phyloP scores from a whole-genome alignment of 768 basidiomycete species.

The Coprinopsis marcescibilis region DNA sequence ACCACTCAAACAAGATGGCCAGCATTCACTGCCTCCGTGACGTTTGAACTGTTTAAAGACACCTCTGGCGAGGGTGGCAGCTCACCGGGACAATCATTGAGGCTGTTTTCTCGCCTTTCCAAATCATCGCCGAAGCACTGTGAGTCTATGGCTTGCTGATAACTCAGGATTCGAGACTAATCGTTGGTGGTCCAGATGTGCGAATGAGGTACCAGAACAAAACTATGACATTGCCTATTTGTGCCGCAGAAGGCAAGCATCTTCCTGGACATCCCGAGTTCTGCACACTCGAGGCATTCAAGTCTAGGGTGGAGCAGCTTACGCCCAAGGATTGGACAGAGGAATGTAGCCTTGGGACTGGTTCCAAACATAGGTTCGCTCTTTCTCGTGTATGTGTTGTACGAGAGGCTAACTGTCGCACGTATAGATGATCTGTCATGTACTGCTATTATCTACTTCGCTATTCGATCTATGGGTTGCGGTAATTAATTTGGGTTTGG shows the following conservation, averaged over 20 bases:
- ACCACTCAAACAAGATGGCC: no score
- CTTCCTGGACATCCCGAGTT: constrained; percentile 66
- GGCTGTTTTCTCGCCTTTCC: constrained; percentile 33
- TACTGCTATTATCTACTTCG: no score
- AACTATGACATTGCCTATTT: constrained; percentile 56
- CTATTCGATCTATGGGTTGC: no score
- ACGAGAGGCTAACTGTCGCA: no score
- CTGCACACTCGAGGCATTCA: constrained; percentile 63
- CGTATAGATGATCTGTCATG: no score
- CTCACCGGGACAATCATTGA: constrained; percentile 26
- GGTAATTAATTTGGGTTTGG: no score
- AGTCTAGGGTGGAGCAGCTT: constrained; percentile 53
- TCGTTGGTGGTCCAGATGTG: constrained; percentile 36
- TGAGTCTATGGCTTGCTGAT: constrained; percentile 15
- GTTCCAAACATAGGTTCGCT: no score
- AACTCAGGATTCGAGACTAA: not conserved
- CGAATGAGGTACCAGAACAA: constrained; percentile 77
- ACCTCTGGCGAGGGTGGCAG: not conserved
- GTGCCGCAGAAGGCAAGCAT: constrained; percentile 62
- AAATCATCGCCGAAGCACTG: constrained; percentile 21
- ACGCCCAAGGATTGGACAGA: constrained; percentile 60
- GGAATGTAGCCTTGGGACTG: no score
- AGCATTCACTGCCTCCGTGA: constrained; percentile 61
- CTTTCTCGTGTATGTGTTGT: no score
- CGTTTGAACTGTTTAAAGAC: constrained; percentile 67